These are phyloP conservation scores for Tieghemiomyces parasiticus DNA, from an alignment of 192 early-diverging fungal genomes.

Conservation along the genomic window DNA sequence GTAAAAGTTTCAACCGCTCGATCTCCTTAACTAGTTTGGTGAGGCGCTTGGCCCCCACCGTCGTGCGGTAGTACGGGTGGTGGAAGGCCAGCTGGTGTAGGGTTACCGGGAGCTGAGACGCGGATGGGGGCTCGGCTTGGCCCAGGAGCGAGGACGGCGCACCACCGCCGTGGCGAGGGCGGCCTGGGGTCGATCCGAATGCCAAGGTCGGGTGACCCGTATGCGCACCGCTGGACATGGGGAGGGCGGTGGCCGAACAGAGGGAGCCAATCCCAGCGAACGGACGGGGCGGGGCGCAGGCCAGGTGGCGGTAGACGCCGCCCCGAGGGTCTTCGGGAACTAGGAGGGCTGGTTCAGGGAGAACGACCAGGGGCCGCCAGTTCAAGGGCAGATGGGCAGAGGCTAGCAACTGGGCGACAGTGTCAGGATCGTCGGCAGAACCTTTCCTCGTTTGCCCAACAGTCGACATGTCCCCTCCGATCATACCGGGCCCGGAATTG, in stretches of 20 bases:
- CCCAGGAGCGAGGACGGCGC: neutral
- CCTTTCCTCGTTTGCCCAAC: too few relatives aligned
- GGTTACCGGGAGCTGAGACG: neutral
- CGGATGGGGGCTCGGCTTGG: neutral
- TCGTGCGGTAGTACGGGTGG: neutral
- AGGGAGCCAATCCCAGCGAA: constrained; percentile 14
- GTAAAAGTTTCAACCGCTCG: neutral
- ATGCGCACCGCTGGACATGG: constrained; percentile 39
- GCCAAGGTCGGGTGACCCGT: constrained; percentile 18
- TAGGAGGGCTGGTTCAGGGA: constrained; percentile 23
- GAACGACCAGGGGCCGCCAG: constrained; percentile 12
- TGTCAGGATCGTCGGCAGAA: too few relatives aligned
- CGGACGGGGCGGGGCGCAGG: constrained; percentile 18
- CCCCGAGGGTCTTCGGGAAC: neutral
- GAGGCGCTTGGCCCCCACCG: neutral
- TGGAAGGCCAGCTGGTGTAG: neutral
- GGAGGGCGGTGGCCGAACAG: constrained; percentile 20
- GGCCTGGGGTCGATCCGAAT: constrained; percentile 40
- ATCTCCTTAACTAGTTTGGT: constrained; percentile 5
- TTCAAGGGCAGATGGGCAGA: neutral
- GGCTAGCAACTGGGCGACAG: too few relatives aligned
- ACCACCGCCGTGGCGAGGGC: constrained; percentile 28
- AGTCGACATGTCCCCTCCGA: too few relatives aligned
- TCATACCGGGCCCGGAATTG: too few relatives aligned
- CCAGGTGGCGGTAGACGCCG: constrained; percentile 18